phyloP scores from a whole-genome alignment of 2,329 filamentous ascomycete species.

The Colletotrichum coccodes region DNA sequence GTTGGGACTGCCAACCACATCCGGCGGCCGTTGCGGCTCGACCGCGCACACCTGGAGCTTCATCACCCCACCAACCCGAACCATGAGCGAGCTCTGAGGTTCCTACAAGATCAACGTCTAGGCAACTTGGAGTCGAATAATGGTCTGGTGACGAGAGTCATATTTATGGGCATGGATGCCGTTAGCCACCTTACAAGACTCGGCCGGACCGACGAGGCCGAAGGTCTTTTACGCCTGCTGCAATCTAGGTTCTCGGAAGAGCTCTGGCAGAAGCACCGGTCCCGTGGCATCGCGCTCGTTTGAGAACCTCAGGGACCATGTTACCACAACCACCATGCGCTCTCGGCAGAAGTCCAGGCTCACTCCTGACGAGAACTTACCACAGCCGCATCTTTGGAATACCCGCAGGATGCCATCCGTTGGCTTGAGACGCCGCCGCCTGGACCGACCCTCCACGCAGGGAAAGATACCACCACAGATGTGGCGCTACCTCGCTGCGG shows the following conservation, averaged over 20 bases:
- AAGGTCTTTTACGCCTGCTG: slow-evolving; percentile 50
- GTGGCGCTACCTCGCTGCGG: not conserved
- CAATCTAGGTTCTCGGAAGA: slow-evolving; percentile 45
- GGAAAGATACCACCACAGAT: not conserved
- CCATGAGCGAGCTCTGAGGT: slow-evolving; percentile 56
- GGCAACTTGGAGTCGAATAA: not conserved
- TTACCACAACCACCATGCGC: not conserved
- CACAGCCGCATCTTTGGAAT: too few species aligned
- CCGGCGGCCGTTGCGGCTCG: slow-evolving; percentile 48
- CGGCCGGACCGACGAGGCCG: slow-evolving; percentile 53
- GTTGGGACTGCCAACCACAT: slow-evolving; percentile 56
- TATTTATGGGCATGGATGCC: slow-evolving; percentile 47
- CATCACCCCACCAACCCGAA: slow-evolving; percentile 64
- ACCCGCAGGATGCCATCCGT: not conserved
- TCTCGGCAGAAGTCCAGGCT: too few species aligned
- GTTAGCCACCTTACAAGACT: slow-evolving; percentile 54
- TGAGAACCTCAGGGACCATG: not conserved
- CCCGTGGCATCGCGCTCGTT: not conserved
- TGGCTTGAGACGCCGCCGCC: not conserved
- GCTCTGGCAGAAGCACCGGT: not conserved
- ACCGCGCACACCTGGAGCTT: slow-evolving; percentile 64
- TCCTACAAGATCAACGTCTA: slow-evolving; percentile 46
- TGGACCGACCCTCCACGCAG: not conserved
- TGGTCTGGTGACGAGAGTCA: slow-evolving; percentile 12
- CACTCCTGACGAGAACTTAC: not conserved